These are phyloP conservation scores for Pholiota conissans DNA, from an alignment of 768 basidiomycete species.

Conservation along the genomic window DNA sequence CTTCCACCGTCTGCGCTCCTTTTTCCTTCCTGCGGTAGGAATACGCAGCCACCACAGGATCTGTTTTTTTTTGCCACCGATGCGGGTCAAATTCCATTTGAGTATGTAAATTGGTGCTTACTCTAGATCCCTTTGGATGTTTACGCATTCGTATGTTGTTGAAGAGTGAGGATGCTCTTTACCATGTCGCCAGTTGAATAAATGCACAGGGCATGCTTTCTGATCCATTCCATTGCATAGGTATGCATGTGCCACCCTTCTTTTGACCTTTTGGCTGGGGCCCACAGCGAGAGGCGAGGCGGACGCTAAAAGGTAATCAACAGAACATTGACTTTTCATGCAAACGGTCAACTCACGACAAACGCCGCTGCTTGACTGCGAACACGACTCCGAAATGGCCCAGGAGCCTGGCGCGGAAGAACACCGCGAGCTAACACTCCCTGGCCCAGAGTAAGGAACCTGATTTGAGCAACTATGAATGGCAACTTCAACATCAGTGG, in stretches of 20 bases:
- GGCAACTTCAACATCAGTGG: background rate
- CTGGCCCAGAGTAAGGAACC: constrained; percentile 25
- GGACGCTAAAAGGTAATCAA: no score
- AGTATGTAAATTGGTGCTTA: constrained; percentile 14
- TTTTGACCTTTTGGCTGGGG: constrained; percentile 6
- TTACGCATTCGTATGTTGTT: constrained; percentile 22
- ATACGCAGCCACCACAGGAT: constrained; percentile 31
- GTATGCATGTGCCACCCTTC: constrained; percentile 14
- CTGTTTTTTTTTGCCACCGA: constrained; percentile 9
- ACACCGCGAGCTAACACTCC: constrained; percentile 18
- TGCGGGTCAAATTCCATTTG: background rate
- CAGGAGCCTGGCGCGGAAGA: constrained; percentile 17
- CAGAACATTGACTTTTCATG: no score
- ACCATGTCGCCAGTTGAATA: constrained; percentile 14
- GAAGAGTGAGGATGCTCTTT: constrained; percentile 5
- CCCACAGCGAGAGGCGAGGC: background rate
- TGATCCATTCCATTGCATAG: constrained; percentile 20
- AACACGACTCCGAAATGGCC: constrained; percentile 13
- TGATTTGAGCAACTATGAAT: constrained; percentile 22
- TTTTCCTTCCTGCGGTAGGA: constrained; percentile 15
- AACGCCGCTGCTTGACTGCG: constrained; percentile 11
- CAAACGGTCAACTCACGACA: constrained; percentile 20
- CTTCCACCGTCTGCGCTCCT: constrained; percentile 30
- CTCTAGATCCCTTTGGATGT: constrained; percentile 25
- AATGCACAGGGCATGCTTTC: constrained; percentile 24